These are phyloP conservation scores for Quillaja saponaria DNA, from an alignment of 306 rosid genomes.

Conservation along the genomic window DNA sequence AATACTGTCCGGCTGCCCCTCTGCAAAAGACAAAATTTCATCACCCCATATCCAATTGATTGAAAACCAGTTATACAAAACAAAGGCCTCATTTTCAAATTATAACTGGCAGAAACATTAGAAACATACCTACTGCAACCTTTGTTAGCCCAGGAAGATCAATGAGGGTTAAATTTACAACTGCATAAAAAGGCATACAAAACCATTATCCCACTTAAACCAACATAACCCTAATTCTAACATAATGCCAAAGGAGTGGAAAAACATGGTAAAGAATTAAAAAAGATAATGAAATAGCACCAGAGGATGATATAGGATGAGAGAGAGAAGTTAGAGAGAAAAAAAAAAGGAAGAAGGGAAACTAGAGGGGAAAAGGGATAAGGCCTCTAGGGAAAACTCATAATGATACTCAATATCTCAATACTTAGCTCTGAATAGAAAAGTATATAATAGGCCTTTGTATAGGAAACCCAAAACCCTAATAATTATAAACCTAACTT, in stretches of 20 bases:
- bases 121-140: conserved; percentile 91
- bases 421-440: no score
- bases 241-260: conserved; percentile 8
- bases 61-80: conserved; percentile 1
- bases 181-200: conserved; percentile 55
- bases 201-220: conserved; percentile 31
- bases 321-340: no score
- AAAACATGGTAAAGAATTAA: not conserved
- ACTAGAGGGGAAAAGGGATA: no score
- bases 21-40: conserved; percentile 48
- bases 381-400: no score
- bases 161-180: conserved; percentile 92
- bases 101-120: not conserved
- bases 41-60: conserved; percentile 22
- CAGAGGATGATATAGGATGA: no score
- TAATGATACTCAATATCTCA: no score
- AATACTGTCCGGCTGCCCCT: conserved; percentile 87
- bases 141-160: conserved; percentile 99
- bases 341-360: conserved; percentile 8
- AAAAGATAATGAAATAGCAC: no score
- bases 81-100: not conserved
- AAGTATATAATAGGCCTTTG: no score
- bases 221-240: not conserved
- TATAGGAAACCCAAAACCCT: no score
- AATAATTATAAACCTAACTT: no score